These are phyloP conservation scores for Tricholoma sp. DNA, from an alignment of 768 basidiomycete species.

Conservation along the genomic window DNA sequence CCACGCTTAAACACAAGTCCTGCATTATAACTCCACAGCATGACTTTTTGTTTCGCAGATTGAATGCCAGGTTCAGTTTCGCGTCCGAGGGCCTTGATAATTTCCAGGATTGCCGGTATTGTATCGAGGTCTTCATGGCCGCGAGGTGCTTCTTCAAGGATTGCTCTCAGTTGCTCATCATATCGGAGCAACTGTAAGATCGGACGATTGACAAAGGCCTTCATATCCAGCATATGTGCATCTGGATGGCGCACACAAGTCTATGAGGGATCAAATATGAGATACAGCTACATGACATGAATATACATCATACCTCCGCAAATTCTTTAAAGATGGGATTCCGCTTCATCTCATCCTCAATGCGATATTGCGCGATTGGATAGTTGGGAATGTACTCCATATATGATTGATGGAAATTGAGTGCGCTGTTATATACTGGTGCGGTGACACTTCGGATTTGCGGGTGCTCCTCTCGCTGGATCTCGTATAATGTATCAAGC, in stretches of 20 bases:
- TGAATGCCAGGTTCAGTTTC: constrained; percentile 84
- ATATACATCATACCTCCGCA: constrained; percentile 50
- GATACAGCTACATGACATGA: not conserved
- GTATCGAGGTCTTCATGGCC: constrained; percentile 75
- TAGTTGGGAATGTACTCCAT: constrained; percentile 91
- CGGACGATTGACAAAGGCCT: constrained; percentile 87
- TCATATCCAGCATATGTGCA: constrained; percentile 82
- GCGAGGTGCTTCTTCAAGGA: constrained; percentile 71
- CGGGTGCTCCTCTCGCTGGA: constrained; percentile 87
- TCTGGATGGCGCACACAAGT: constrained; percentile 59
- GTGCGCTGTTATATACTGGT: constrained; percentile 78
- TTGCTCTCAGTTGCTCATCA: constrained; percentile 72
- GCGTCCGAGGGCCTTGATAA: constrained; percentile 81
- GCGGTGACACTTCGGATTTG: constrained; percentile 78
- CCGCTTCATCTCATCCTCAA: constrained; percentile 81
- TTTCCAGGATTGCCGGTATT: constrained; percentile 85
- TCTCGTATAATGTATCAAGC: constrained; percentile 75
- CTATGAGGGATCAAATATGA: constrained; percentile 17
- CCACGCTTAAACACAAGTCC: constrained; percentile 75
- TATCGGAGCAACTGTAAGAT: constrained; percentile 87
- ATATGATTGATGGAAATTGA: constrained; percentile 91
- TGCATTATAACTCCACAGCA: constrained; percentile 79
- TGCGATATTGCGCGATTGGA: constrained; percentile 83
- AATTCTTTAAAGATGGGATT: constrained; percentile 78
- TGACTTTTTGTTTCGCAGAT: constrained; percentile 84